Evolutionary conservation across 495 filamentous ascomycete species (phyloP).

Genomic region (Xylaria longipes): DNA sequence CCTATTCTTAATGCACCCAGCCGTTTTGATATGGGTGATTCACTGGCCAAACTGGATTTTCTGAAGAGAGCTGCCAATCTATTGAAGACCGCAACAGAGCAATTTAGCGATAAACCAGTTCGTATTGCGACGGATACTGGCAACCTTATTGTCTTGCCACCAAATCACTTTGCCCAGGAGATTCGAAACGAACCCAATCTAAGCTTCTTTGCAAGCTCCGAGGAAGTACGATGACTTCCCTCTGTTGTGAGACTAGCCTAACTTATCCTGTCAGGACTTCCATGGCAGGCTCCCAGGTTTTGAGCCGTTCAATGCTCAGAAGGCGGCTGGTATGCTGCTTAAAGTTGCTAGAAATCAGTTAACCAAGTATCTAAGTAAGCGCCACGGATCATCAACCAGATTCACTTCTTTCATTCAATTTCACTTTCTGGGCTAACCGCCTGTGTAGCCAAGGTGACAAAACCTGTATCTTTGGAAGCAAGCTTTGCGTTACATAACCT

Average conservation of each 20-base stretch:
- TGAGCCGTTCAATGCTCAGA: conserved; percentile 47
- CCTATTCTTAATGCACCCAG: conserved; percentile 22
- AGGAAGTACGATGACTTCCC: conserved; percentile 31
- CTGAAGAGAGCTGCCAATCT: conserved; percentile 5
- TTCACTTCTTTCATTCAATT: not conserved
- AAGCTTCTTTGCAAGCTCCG: conserved; percentile 37
- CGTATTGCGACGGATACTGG: conserved; percentile 32
- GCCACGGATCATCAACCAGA: conserved; percentile 20
- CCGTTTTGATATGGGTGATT: conserved; percentile 16
- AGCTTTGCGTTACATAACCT: conserved; percentile 46
- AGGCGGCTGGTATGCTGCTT: conserved; percentile 32
- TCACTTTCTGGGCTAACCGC: conserved; percentile 16
- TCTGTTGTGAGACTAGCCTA: conserved; percentile 4
- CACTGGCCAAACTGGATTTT: conserved; percentile 21
- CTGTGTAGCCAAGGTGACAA: conserved; percentile 35
- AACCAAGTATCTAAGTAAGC: conserved; percentile 54
- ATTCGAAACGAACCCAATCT: conserved; percentile 51
- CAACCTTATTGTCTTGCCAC: conserved; percentile 52
- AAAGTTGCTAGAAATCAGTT: conserved; percentile 53
- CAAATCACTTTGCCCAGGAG: conserved; percentile 53
- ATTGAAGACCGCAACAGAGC: conserved; percentile 5
- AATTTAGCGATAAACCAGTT: conserved; percentile 19
- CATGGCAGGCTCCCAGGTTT: conserved; percentile 56
- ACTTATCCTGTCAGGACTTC: conserved; percentile 41
- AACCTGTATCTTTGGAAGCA: conserved; percentile 51